Base-by-base conservation (phyloP, 371 early-diverging fungal genomes). In the Ordospora colligata region DNA sequence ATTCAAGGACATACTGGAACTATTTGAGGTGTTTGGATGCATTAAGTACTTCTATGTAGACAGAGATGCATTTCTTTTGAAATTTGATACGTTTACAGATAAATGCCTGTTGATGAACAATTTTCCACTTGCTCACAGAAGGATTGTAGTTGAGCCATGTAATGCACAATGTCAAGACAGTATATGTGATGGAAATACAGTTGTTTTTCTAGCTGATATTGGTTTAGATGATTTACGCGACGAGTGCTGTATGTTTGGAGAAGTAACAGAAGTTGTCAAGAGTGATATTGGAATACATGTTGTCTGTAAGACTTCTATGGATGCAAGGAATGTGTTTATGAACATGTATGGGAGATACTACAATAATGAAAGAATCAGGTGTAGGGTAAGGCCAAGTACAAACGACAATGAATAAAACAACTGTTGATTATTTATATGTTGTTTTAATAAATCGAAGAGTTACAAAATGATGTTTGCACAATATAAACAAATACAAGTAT, bases 281-380 rank as follows among this genome's bases (percentile, higher is more conserved):
- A 58, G 17, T 6, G 14, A 58, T 2, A 12, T 10, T n/a, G 25
- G 27, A 2, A 58, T 58, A 58, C 40, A 58, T 58, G 58, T 58
- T 37, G 40, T 58, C 17, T 58, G 58, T 14, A 58, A 14, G 7
- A 37, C 37, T 7, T 0, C 10, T 10, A 40, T 8, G 0, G 58
- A 58, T 58, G 58, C 37, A 17, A 40, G 40, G 14, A 37, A 19
- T 14, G 40, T 58, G 40, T 58, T 58, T 25, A 58, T 58, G 58
- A 58, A 58, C 25, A 58, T 58, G 58, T 58, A 58, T 37, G 58
- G 58, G 19, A 58, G 58, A 58, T 58, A 58, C 14, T 58, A 58
- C 37, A 58, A 58, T 17, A 32, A 58, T 8, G 14, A 58, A 6
- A 58, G 58, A 58, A 58, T 58, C 27, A 58, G 58, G 19, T 58